These are phyloP conservation scores for Phytomonas francai DNA, from an alignment of 208 protist species.

Conservation along the genomic window DNA sequence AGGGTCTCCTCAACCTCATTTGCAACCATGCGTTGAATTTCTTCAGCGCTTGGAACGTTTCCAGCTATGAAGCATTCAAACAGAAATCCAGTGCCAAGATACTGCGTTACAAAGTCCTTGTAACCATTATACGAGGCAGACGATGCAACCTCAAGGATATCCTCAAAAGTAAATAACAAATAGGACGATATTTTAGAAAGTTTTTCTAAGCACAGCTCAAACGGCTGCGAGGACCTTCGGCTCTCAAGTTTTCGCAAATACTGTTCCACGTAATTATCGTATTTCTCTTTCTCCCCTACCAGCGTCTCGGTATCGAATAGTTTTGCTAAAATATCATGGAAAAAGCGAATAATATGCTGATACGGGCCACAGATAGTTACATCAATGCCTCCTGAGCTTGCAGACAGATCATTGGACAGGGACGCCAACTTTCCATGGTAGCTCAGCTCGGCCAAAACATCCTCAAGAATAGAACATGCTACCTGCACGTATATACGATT, in stretches of 20 bases:
- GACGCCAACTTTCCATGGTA: slow-evolving; percentile 68
- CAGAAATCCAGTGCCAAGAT: slow-evolving; percentile 35
- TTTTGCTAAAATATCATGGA: slow-evolving; percentile 27
- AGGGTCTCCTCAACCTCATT: slow-evolving; percentile 28
- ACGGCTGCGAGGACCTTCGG: slow-evolving; percentile 29
- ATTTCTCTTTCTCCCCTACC: slow-evolving; percentile 28
- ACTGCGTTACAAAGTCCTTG: slow-evolving; percentile 35
- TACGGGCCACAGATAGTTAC: slow-evolving; percentile 49
- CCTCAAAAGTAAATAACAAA: slow-evolving; percentile 39
- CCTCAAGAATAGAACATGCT: slow-evolving; percentile 32
- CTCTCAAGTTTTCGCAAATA: slow-evolving; percentile 23
- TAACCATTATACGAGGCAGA: slow-evolving; percentile 41
- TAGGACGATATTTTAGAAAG: slow-evolving; percentile 20
- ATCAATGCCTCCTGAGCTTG: slow-evolving; percentile 20
- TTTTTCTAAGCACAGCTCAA: slow-evolving; percentile 21
- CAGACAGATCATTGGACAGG: slow-evolving; percentile 31
- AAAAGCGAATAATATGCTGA: slow-evolving; percentile 37
- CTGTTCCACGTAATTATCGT: slow-evolving; percentile 33
- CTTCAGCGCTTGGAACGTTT: slow-evolving; percentile 36
- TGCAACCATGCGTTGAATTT: slow-evolving; percentile 21
- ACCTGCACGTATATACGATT: slow-evolving; percentile 57
- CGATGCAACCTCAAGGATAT: slow-evolving; percentile 28
- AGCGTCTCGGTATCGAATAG: slow-evolving; percentile 19
- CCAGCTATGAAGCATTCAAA: slow-evolving; percentile 60
- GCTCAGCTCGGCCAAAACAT: slow-evolving; percentile 34